phyloP scores from a whole-genome alignment of 768 basidiomycete genomes.

The Leccinum variicolor region DNA sequence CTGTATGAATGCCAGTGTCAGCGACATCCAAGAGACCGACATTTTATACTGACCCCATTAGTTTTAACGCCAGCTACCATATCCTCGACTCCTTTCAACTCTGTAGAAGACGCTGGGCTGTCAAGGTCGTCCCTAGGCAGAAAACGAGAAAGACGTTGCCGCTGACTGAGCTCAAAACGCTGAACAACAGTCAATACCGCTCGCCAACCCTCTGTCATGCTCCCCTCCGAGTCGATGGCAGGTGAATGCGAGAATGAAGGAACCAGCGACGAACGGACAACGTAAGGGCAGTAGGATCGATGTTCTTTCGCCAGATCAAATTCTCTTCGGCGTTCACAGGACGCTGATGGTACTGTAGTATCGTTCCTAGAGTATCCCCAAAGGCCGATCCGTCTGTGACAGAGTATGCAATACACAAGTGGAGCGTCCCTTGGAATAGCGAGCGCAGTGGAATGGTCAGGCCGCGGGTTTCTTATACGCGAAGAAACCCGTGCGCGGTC shows the following conservation, averaged over 20 bases:
- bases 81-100: conserved; percentile 54
- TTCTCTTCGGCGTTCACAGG: conserved; percentile 36
- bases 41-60: conserved; percentile 54
- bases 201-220: conserved; percentile 68
- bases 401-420: conserved; percentile 63
- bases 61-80: conserved; percentile 79
- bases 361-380: conserved; percentile 60
- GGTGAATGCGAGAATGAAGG: conserved; percentile 46
- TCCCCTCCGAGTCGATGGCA: conserved; percentile 22
- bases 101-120: conserved; percentile 35
- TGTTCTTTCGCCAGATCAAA: conserved; percentile 81
- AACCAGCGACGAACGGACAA: conserved; percentile 63
- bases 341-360: conserved; percentile 6
- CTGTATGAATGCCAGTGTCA: conserved; percentile 33
- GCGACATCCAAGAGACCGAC: conserved; percentile 7
- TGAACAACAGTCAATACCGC: conserved; percentile 69
- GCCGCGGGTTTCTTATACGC: conserved; percentile 6
- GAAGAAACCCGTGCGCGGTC: conserved; percentile 7
- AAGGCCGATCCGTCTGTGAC: conserved; percentile 75
- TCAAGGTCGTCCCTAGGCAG: conserved; percentile 6
- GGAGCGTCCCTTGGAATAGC: conserved; percentile 39
- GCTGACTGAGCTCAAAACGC: conserved; percentile 62
- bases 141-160: conserved; percentile 41
- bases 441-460: background rate
- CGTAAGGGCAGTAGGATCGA: conserved; percentile 83